Evolutionary conservation across 768 basidiomycete species (phyloP).

Genomic region (Suillus americanus): DNA sequence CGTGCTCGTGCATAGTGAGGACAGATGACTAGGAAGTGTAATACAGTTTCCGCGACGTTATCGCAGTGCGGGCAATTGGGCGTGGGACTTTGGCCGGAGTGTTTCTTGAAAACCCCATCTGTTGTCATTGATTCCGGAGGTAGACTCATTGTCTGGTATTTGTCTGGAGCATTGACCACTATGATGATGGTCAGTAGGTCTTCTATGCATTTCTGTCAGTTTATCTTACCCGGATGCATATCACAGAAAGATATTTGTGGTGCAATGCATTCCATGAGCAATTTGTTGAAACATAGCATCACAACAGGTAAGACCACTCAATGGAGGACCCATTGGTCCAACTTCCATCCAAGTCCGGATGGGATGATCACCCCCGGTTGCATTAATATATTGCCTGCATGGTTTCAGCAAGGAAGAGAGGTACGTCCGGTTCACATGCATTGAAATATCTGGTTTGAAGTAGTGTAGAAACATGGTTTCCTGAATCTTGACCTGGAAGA

Average conservation of each 20-base stretch:
- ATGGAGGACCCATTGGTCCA: neutral
- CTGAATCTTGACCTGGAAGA: neutral
- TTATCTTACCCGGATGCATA: neutral
- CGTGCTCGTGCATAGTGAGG: constrained; percentile 8
- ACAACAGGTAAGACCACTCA: neutral
- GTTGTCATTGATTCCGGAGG: neutral
- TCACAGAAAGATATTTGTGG: neutral
- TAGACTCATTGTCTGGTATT: neutral
- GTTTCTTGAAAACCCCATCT: neutral
- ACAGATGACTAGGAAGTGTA: constrained; percentile 32
- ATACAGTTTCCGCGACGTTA: constrained; percentile 21
- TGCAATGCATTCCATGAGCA: neutral
- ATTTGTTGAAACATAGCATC: neutral
- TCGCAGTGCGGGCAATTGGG: constrained; percentile 29
- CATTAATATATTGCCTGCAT: neutral
- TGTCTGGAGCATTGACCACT: neutral
- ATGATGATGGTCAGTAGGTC: neutral
- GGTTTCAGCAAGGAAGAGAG: constrained; percentile 3
- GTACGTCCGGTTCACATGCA: neutral
- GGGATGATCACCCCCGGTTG: neutral
- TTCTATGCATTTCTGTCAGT: neutral
- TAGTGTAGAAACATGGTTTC: neutral
- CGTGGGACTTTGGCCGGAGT: constrained; percentile 10
- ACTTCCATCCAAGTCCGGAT: neutral
- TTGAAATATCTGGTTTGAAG: neutral